A percentile compares a stretch with the other conserved stretches of the same genome.
phyloP scores from a whole-genome alignment of 371 early-diverging fungal species.

The Syncephalastrum monosporum region DNA sequence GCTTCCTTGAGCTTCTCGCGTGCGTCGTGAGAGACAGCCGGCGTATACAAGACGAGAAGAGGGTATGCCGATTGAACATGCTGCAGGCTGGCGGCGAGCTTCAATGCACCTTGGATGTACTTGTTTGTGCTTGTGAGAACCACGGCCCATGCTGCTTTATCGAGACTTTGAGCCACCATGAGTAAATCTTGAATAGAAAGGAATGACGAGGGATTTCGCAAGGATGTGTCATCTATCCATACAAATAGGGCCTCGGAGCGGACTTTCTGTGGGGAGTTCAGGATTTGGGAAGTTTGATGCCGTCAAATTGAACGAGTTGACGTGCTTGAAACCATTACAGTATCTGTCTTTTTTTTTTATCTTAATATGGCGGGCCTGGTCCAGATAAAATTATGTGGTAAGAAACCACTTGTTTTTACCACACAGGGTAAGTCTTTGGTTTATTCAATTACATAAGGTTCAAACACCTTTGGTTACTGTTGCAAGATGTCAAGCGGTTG shows the following conservation, averaged over 20 bases:
- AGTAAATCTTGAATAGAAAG: neutral
- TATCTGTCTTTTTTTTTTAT: no score
- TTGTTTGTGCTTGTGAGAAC: constrained; percentile 15
- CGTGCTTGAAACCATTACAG: neutral
- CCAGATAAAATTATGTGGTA: constrained; percentile 10
- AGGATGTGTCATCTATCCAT: no score
- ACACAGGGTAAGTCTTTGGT: constrained; percentile 14
- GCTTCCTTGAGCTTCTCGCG: constrained; percentile 41
- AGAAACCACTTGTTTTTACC: constrained; percentile 16
- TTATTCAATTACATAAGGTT: neutral
- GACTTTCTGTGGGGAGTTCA: neutral
- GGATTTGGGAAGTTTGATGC: neutral
- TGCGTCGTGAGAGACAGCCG: constrained; percentile 16
- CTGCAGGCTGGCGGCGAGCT: constrained; percentile 54
- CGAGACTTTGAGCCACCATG: no score
- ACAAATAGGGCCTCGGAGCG: no score
- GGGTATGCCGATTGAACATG: constrained; percentile 48
- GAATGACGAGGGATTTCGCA: no score
- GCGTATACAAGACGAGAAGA: constrained; percentile 68
- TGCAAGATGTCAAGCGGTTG: constrained; percentile 39
- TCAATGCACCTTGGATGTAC: constrained; percentile 17
- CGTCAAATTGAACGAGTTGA: constrained; percentile 2
- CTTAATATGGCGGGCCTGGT: constrained; percentile 2
- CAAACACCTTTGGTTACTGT: neutral
- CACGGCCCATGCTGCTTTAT: constrained; percentile 17